Conservation (phyloP, 225 moss, liverwort and hornwort genomes). For the Thuidium tamariscinum region DNA sequence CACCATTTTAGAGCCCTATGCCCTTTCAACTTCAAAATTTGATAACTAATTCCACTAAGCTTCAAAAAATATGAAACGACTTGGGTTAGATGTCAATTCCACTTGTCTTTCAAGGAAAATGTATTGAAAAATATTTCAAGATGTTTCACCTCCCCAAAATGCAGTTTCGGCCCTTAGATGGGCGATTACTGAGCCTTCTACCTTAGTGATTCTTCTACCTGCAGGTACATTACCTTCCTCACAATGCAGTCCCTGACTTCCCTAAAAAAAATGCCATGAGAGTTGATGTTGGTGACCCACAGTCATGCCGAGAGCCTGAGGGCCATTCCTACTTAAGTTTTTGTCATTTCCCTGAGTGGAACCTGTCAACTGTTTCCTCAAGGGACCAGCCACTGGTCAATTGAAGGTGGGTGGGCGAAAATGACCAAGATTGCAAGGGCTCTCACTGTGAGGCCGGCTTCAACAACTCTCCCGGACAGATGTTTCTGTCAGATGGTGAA, state of each 20-base stretch:
- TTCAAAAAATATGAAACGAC: no score
- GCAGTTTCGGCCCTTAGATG: no score
- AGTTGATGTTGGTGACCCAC: background rate
- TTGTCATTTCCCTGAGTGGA: background rate
- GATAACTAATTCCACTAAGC: no score
- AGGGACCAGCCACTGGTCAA: background rate
- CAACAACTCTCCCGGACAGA: background rate
- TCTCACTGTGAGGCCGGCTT: background rate
- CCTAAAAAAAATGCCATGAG: background rate
- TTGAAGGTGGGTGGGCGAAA: background rate
- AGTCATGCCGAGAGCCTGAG: background rate
- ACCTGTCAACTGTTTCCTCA: background rate
- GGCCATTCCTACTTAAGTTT: background rate
- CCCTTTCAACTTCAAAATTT: no score
- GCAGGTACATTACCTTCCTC: background rate
- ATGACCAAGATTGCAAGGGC: background rate
- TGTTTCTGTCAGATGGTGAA: background rate
- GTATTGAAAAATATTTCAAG: no score
- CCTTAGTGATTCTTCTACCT: no score
- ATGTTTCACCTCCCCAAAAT: no score
- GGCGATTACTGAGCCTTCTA: no score
- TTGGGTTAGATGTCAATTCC: no score
- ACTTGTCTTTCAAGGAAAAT: no score
- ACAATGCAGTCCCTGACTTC: background rate
- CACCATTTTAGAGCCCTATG: no score